phyloP scores from a whole-genome alignment of 768 basidiomycete genomes.

The Termitomyces sp. region DNA sequence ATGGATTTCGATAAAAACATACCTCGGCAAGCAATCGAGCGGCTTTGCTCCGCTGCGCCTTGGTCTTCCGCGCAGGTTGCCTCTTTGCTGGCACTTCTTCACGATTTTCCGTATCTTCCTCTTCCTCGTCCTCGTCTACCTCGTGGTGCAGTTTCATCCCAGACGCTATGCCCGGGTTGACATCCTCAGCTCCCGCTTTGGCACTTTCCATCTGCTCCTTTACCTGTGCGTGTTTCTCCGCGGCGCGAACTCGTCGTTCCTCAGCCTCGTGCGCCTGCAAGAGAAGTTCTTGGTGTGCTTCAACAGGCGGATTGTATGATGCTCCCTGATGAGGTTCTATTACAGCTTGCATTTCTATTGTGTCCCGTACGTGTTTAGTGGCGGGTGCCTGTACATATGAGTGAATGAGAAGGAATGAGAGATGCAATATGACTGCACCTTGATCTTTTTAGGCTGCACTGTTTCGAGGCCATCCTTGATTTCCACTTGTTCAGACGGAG shows the following conservation, averaged over 20 bases:
- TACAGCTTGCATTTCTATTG: slow-evolving; percentile 65
- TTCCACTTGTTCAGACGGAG: slow-evolving; percentile 26
- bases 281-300: slow-evolving; percentile 70
- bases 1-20: slow-evolving; percentile 16
- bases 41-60: slow-evolving; percentile 62
- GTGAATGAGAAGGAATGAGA: not conserved
- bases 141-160: slow-evolving; percentile 37
- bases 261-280: slow-evolving; percentile 65
- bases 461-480: slow-evolving; percentile 37
- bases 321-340: slow-evolving; percentile 74
- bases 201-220: slow-evolving; percentile 56
- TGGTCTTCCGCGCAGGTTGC: slow-evolving; percentile 39
- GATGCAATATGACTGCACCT: slow-evolving; percentile 39
- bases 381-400: slow-evolving; percentile 40
- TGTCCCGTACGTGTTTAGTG: slow-evolving; percentile 39
- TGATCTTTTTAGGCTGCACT: slow-evolving; percentile 41
- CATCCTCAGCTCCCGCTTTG: slow-evolving; percentile 23
- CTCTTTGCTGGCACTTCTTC: slow-evolving; percentile 33
- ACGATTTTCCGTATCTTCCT: slow-evolving; percentile 29
- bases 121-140: slow-evolving; percentile 21
- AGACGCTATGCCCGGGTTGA: not conserved
- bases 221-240: slow-evolving; percentile 46
- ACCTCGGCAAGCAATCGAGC: slow-evolving; percentile 65
- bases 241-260: slow-evolving; percentile 49
- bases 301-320: slow-evolving; percentile 84